A percentile compares a stretch with the other conserved stretches of the same genome.
phyloP scores from a whole-genome alignment of 1,284 basidiomycete species.

The Tilletia walkeri region DNA sequence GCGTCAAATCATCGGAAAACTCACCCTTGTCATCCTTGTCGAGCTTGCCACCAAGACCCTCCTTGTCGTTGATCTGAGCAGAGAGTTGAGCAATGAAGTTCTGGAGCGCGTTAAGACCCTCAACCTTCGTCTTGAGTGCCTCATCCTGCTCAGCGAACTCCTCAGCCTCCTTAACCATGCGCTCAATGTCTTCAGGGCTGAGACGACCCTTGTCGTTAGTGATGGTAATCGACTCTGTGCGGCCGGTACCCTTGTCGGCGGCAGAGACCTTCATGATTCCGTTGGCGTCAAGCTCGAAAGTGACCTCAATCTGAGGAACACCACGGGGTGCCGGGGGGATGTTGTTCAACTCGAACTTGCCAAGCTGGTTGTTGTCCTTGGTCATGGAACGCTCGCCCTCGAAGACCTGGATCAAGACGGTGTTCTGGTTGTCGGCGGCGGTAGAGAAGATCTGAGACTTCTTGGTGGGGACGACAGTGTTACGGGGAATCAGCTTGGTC shows the following conservation, averaged over 20 bases:
- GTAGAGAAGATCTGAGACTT: slow-evolving; percentile 97
- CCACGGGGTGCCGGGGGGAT: slow-evolving; percentile 94
- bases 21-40: slow-evolving; percentile 53
- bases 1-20: background rate
- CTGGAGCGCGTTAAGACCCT: slow-evolving; percentile 53
- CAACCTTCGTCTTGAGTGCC: slow-evolving; percentile 51
- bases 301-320: slow-evolving; percentile 61
- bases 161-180: slow-evolving; percentile 55
- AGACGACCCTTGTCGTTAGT: slow-evolving; percentile 55
- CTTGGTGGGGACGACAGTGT: slow-evolving; percentile 96
- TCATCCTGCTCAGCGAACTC: slow-evolving; percentile 55
- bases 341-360: slow-evolving; percentile 88
- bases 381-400: slow-evolving; percentile 93
- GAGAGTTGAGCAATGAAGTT: slow-evolving; percentile 54
- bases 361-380: slow-evolving; percentile 96
- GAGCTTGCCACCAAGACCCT: slow-evolving; percentile 55
- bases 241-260: slow-evolving; percentile 55
- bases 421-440: slow-evolving; percentile 55
- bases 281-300: slow-evolving; percentile 55
- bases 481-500: slow-evolving; percentile 92
- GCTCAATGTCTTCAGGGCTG: slow-evolving; percentile 51
- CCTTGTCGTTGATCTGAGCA: slow-evolving; percentile 53
- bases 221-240: slow-evolving; percentile 53
- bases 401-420: slow-evolving; percentile 71
- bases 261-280: slow-evolving; percentile 56